Percentiles rank a stretch among this genome's conserved stretches.
Conservation (phyloP, 139 green algal genomes). For the Chlorella sp. region DNA sequence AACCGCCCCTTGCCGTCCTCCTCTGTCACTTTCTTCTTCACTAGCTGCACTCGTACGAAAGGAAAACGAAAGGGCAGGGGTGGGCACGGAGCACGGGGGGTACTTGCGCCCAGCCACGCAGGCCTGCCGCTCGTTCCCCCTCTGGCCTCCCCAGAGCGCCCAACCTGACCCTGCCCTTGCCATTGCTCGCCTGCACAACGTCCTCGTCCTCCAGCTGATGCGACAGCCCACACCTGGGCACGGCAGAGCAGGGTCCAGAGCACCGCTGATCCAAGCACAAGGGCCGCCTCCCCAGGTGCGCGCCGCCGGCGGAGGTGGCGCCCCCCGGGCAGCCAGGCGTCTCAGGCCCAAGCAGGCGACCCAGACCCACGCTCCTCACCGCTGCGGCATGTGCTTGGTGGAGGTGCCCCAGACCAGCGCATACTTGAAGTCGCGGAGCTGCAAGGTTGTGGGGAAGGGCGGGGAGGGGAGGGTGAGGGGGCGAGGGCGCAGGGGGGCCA, state of each 20-base stretch:
- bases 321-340: neutral
- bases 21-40: constrained; percentile 89
- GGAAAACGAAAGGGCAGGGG: too few relatives aligned
- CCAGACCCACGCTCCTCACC: constrained; percentile 55
- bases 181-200: constrained; percentile 85
- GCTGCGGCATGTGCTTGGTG: constrained; percentile 96
- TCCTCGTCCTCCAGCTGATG: constrained; percentile 82
- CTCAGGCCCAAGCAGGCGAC: too few relatives aligned
- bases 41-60: constrained; percentile 61
- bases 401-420: constrained; percentile 93
- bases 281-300: neutral
- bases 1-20: constrained; percentile 81
- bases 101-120: too few relatives aligned
- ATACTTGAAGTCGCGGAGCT: constrained; percentile 90
- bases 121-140: too few relatives aligned
- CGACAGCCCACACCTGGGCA: constrained; percentile 38
- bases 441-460: too few relatives aligned
- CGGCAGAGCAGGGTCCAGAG: neutral
- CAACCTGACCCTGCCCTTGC: too few relatives aligned
- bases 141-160: too few relatives aligned
- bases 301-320: neutral
- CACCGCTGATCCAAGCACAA: neutral
- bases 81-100: too few relatives aligned
- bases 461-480: too few relatives aligned
- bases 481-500: too few relatives aligned